Conservation (phyloP, 164 flowering plant species). For the Nelumbo lutea region DNA sequence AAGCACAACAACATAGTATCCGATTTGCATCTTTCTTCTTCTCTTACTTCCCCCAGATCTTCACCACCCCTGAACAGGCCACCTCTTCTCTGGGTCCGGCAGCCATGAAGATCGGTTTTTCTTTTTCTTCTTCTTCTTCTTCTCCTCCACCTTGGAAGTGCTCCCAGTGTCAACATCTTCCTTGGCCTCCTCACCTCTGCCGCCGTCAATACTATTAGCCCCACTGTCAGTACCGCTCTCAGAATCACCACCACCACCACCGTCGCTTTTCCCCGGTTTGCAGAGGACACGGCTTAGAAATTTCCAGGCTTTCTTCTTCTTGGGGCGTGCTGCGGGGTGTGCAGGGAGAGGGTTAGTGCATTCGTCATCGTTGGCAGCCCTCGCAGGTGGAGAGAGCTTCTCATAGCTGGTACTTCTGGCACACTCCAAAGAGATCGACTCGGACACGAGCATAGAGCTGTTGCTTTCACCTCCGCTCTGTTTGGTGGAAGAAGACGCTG, state of each 20-base stretch:
- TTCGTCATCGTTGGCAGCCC: background rate
- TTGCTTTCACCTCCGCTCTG: slow-evolving; percentile 1
- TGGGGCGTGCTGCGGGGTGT: background rate
- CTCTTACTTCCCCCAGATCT: background rate
- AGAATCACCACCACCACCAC: background rate
- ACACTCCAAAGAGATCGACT: slow-evolving; percentile 18
- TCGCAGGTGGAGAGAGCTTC: slow-evolving; percentile 24
- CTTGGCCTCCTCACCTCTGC: background rate
- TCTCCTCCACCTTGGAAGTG: background rate
- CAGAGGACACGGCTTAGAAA: slow-evolving; percentile 6
- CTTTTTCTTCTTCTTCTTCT: slow-evolving; percentile 12
- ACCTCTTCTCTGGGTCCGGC: slow-evolving; percentile 30
- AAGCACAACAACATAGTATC: no score
- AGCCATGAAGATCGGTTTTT: slow-evolving; percentile 24
- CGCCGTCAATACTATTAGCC: background rate
- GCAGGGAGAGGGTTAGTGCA: no score
- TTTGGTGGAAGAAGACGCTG: no score
- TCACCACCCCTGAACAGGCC: slow-evolving; percentile 44
- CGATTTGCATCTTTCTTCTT: background rate
- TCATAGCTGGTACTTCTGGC: slow-evolving; percentile 16
- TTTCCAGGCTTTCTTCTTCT: background rate
- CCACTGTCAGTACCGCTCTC: no score
- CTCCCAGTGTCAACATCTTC: background rate
- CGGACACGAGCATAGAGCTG: slow-evolving; percentile 11
- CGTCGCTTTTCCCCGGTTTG: background rate